These are phyloP conservation scores for Pisolithus marmoratus DNA, from an alignment of 768 basidiomycete species.

Conservation along the genomic window DNA sequence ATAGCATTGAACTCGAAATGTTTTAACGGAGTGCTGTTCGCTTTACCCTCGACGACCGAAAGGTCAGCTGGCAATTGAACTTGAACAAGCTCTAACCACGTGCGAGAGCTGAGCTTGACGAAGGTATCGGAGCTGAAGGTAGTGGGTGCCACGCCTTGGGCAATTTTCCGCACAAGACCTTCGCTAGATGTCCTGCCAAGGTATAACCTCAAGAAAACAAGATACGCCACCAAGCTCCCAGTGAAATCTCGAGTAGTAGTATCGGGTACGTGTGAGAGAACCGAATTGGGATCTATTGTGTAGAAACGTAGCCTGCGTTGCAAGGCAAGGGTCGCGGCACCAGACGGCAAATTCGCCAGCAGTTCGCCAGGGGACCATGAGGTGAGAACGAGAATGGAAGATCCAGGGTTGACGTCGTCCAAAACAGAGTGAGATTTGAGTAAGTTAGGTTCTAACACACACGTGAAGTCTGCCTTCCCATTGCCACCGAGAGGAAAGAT, in stretches of 20 bases:
- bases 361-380: slow-evolving; percentile 76
- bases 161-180: slow-evolving; percentile 46
- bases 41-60: slow-evolving; percentile 12
- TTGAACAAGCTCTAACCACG: slow-evolving; percentile 65
- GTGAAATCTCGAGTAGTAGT: slow-evolving; percentile 34
- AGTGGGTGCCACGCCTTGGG: slow-evolving; percentile 40
- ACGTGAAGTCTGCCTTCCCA: slow-evolving; percentile 63
- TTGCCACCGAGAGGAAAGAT: slow-evolving; percentile 50
- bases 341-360: slow-evolving; percentile 53
- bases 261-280: slow-evolving; percentile 34
- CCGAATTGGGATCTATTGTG: slow-evolving; percentile 50
- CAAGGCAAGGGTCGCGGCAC: slow-evolving; percentile 40
- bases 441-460: slow-evolving; percentile 69
- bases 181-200: slow-evolving; percentile 60
- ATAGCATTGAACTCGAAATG: slow-evolving; percentile 72
- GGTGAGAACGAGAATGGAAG: slow-evolving; percentile 69
- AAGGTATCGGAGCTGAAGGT: slow-evolving; percentile 36
- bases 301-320: slow-evolving; percentile 54
- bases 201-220: slow-evolving; percentile 84
- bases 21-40: slow-evolving; percentile 36
- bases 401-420: slow-evolving; percentile 56
- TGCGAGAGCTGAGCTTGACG: slow-evolving; percentile 45
- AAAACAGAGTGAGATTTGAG: slow-evolving; percentile 76
- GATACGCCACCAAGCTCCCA: slow-evolving; percentile 57
- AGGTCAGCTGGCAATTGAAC: slow-evolving; percentile 36